Base-by-base conservation (phyloP, 164 flowering plant species). In the Umbellularia californica region DNA sequence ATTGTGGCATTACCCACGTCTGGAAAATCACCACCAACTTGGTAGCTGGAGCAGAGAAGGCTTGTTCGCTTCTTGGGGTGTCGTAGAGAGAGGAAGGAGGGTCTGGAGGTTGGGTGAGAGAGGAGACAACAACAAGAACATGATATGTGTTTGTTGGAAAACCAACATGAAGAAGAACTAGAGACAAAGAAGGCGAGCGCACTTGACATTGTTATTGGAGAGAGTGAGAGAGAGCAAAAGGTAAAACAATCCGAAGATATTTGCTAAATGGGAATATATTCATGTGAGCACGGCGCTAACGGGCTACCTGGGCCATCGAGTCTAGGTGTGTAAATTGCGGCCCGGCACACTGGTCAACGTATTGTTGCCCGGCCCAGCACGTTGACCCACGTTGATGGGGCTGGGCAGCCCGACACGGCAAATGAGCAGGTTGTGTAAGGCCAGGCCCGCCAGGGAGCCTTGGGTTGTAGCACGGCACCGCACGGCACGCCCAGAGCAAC, bases 1-100 rank as follows among this genome's bases (percentile, higher is more conserved):
- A 19, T 69, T 13, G 33, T 70, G 50, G 51, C 68, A 28, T 58
- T 51, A 72, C 70, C 78, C 47, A 50, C 71, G 58, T 58, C 79
- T 14, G 77, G 33, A 65, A 70, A 80, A n/a, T 79, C 84, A 14
- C 82, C 82, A 20, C 82, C 83, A 24, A 82, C 83, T 74, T 80
- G 79, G 70, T 80, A 80, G 68, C 81, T 58, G n/a, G 76, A 23
- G 27, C 73, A 35, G 58, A 74, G 62, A 20, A 69, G 14, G 5
- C 22, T 68, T 7, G 33, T 64, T 33, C 58, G 70, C 23, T 66
- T 62, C 50, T 76, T 74, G 22, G 65, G 67, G 17, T 71, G 76
- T 68, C 24, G 69, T 25, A 58, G 70, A 66, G 47, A 64, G 14
- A 52, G 50, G 30, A 69, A 27, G 76, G 23, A 52, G 67, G 22